phyloP scores from a whole-genome alignment of 345 rosid species.

The Microcos paniculata region DNA sequence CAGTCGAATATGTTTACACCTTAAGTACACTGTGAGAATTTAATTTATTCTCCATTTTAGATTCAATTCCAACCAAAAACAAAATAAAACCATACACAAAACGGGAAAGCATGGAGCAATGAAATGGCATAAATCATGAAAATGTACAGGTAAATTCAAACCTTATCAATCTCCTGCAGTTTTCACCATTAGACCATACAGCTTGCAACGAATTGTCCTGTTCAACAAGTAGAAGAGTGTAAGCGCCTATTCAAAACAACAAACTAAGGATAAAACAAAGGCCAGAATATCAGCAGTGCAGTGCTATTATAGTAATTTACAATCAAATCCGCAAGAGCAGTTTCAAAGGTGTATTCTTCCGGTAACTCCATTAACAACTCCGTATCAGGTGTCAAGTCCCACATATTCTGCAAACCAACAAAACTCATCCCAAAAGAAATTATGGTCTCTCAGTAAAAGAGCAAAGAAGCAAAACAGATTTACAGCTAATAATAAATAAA shows the following conservation, averaged over 20 bases:
- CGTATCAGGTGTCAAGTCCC: slow-evolving; percentile 79
- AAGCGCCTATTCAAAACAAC: not conserved
- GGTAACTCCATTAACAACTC: slow-evolving; percentile 57
- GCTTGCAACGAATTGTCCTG: slow-evolving; percentile 91
- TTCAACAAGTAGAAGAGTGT: slow-evolving; percentile 13
- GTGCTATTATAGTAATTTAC: slow-evolving; percentile 41
- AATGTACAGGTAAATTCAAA: slow-evolving; percentile 16
- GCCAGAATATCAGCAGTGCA: not conserved
- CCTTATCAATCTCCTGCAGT: slow-evolving; percentile 56
- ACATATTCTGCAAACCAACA: slow-evolving; percentile 54
- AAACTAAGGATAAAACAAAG: not conserved
- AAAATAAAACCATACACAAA: not conserved
- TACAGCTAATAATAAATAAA: not conserved
- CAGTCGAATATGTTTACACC: not conserved
- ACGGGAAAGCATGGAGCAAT: not conserved
- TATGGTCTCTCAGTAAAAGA: not conserved
- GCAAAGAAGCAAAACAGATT: slow-evolving; percentile 6
- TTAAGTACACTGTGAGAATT: not conserved
- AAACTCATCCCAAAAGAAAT: not conserved
- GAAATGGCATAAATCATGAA: not conserved
- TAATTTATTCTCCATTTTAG: not conserved
- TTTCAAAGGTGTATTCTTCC: slow-evolving; percentile 59
- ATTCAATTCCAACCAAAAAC: not conserved
- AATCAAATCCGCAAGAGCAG: slow-evolving; percentile 75
- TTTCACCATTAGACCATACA: slow-evolving; percentile 42